phyloP scores from a whole-genome alignment of 257 asterid species.

The Solanum chmielewskii region DNA sequence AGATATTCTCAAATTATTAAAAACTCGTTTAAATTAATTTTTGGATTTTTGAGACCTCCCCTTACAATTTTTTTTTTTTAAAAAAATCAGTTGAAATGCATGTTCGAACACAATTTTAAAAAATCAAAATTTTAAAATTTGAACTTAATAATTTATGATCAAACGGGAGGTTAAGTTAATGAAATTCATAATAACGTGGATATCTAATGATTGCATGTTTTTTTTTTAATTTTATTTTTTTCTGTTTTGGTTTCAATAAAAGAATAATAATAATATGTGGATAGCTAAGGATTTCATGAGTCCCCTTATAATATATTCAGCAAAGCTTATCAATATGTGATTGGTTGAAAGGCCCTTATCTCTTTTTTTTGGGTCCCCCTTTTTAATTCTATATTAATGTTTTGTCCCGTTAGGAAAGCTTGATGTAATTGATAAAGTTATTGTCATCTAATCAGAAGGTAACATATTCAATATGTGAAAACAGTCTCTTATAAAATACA shows the following conservation, averaged over 20 bases:
- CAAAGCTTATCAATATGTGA: background rate
- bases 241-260: background rate
- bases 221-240: background rate
- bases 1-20: background rate
- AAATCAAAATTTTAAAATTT: background rate
- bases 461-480: background rate
- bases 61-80: too few species aligned
- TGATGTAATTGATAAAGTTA: too few species aligned
- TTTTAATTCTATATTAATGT: background rate
- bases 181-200: slow-evolving; percentile 4
- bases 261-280: background rate
- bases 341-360: background rate
- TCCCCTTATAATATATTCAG: background rate
- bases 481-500: background rate
- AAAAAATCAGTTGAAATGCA: background rate
- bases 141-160: background rate
- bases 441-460: background rate
- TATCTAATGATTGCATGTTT: slow-evolving; percentile 5
- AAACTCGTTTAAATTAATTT: background rate
- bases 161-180: background rate
- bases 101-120: background rate
- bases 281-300: background rate
- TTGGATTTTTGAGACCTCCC: background rate
- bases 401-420: background rate
- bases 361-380: background rate